Base-by-base conservation (phyloP, 345 rosid species). In the Brassica carinata region DNA sequence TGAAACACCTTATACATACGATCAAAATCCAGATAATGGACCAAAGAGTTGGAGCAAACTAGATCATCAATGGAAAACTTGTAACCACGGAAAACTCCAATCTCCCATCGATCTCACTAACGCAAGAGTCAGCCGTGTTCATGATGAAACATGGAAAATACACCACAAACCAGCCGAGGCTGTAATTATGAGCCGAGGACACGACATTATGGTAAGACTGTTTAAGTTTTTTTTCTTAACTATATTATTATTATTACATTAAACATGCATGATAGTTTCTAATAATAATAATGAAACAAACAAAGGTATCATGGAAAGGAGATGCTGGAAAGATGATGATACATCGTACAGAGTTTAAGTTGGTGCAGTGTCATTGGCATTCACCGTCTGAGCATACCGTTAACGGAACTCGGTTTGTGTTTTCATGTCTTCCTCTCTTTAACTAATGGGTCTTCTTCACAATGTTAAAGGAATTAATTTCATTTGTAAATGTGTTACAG, bases 341-440 rank as follows among this genome's bases (percentile, higher is more conserved):
- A 10, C 81, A 86, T 26, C 82, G 80, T 34, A 89, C 89, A 4
- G 27, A 40, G 19, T 91, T 83, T 84, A 82, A 81, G 2, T 69
- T 90, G 55, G 3, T 59, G 5, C 92, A 90, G 17, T 86, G 87
- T 8, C 96, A 92, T 61, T 91, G 94, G 95, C 97, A 90, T 79
- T 64, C 90, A 4, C 93, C 95, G 0, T 85, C 97, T 5, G 94
- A 91, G 73, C 95, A 94, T 59, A 83, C 86, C 5, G 19, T 92
- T 70, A 82, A 90, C 69, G 90, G 90, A 59, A 40, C 87, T 40
- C 87, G 90, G 98, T 87, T 1, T 2, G 55, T 30, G n/a, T 59
- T 31, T 43, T 17, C 1, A 2, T 8, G 2, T 31, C 26, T 31
- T 30, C 3, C 5, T 43, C 19, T 57, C 5, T 13, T 11, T 69